A percentile compares a stretch with the other conserved stretches of the same genome.
Conservation (phyloP, 148 eudicot genomes). For the Rhododendron griersonianum region DNA sequence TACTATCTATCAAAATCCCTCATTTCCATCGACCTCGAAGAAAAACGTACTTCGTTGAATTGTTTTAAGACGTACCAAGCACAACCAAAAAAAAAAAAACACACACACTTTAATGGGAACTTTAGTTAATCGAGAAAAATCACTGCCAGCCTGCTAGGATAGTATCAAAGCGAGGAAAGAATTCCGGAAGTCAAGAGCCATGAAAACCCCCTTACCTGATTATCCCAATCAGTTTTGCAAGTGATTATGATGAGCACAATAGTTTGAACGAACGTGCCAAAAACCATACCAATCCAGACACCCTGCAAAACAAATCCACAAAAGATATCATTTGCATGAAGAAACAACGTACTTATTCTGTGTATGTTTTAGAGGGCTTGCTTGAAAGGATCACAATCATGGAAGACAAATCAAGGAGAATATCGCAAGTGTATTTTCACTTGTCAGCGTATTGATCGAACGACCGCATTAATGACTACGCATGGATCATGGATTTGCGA, state of each 20-base stretch:
- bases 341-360: neutral
- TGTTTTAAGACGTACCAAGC: neutral
- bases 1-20: neutral
- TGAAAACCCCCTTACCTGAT: constrained; percentile 21
- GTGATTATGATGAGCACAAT: constrained; percentile 31
- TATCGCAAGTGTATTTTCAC: neutral
- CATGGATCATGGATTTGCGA: neutral
- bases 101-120: neutral
- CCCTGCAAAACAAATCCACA: constrained; percentile 25
- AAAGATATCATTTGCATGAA: neutral
- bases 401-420: neutral
- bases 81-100: neutral
- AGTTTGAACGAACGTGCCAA: constrained; percentile 41
- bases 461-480: neutral
- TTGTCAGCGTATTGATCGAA: neutral
- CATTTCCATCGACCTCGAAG: neutral
- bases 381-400: neutral
- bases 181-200: neutral
- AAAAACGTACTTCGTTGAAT: neutral
- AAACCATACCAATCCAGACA: constrained; percentile 47
- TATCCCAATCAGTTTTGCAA: constrained; percentile 44
- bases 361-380: neutral
- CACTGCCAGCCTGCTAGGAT: neutral
- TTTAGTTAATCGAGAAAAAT: neutral
- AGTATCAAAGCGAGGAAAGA: neutral